Evolutionary conservation across 1,284 basidiomycete species (phyloP).

Genomic region (Trametes sp.): DNA sequence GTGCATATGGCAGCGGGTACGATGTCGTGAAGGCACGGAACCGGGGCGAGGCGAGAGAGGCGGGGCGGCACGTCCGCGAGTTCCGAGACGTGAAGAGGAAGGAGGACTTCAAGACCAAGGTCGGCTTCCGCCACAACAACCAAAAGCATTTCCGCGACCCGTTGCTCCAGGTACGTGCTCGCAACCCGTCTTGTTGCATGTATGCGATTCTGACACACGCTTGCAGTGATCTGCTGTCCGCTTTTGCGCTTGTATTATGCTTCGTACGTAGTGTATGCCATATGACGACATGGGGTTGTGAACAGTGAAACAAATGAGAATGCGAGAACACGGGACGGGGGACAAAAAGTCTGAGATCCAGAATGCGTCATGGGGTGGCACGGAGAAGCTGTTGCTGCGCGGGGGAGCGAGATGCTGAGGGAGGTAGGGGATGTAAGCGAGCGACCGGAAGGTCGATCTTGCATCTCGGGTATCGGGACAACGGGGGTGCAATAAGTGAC

Average conservation of each 20-base stretch:
- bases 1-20: slow-evolving; percentile 82
- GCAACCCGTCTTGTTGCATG: neutral
- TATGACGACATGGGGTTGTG: slow-evolving; percentile 19
- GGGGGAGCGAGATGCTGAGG: slow-evolving; percentile 4
- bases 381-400: neutral
- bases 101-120: slow-evolving; percentile 87
- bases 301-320: slow-evolving; percentile 35
- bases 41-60: slow-evolving; percentile 92
- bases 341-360: slow-evolving; percentile 15
- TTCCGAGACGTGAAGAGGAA: slow-evolving; percentile 83
- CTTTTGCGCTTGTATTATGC: slow-evolving; percentile 25
- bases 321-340: slow-evolving; percentile 33
- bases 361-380: slow-evolving; percentile 11
- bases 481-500: slow-evolving; percentile 19
- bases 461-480: slow-evolving; percentile 44
- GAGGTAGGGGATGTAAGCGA: slow-evolving; percentile 28
- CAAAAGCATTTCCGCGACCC: slow-evolving; percentile 87
- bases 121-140: slow-evolving; percentile 81
- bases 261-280: slow-evolving; percentile 31
- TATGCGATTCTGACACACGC: neutral
- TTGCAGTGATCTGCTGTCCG: slow-evolving; percentile 14
- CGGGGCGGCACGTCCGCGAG: slow-evolving; percentile 86
- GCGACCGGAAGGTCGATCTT: slow-evolving; percentile 46
- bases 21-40: slow-evolving; percentile 93
- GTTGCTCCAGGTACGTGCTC: slow-evolving; percentile 43